Evolutionary conservation across 2,329 filamentous ascomycete genomes (phyloP).

Genomic region (Metarhizium humberi): DNA sequence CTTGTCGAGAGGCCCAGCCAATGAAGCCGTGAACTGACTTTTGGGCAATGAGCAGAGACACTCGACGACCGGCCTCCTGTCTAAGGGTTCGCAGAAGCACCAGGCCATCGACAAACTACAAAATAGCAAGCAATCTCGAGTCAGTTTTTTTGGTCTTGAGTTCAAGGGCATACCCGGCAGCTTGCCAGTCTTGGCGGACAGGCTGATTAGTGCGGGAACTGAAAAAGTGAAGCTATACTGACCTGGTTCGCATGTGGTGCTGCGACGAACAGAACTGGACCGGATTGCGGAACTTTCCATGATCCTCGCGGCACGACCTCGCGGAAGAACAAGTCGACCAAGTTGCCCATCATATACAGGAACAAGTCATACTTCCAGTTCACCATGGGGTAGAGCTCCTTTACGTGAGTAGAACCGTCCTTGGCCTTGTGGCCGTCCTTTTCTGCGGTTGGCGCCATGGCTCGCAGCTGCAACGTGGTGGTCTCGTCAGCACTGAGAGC

Average conservation of each 20-base stretch:
- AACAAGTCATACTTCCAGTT: slow-evolving; percentile 70
- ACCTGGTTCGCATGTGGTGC: slow-evolving; percentile 96
- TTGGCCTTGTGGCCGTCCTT: slow-evolving; percentile 42
- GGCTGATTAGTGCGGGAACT: not conserved
- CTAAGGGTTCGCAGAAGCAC: slow-evolving; percentile 87
- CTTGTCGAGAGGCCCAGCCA: slow-evolving; percentile 73
- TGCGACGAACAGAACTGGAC: slow-evolving; percentile 89
- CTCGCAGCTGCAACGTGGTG: not conserved
- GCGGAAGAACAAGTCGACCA: slow-evolving; percentile 95
- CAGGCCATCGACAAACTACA: slow-evolving; percentile 86
- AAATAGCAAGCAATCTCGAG: not conserved
- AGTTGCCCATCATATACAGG: slow-evolving; percentile 67
- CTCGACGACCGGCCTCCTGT: slow-evolving; percentile 76
- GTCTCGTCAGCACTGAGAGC: not conserved
- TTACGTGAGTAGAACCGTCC: slow-evolving; percentile 36
- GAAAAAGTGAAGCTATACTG: slow-evolving; percentile 16
- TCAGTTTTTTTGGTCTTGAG: no score
- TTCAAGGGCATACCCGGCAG: not conserved
- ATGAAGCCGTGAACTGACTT: slow-evolving; percentile 95
- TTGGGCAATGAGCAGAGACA: slow-evolving; percentile 87
- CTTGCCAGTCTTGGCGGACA: not conserved
- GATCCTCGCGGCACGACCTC: slow-evolving; percentile 92
- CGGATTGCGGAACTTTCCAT: slow-evolving; percentile 85
- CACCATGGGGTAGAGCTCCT: slow-evolving; percentile 60
- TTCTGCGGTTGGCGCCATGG: slow-evolving; percentile 10